Percentiles rank a stretch among this genome's conserved stretches.
Conservation (phyloP, 1,284 basidiomycete genomes). For the Sanghuangporus weigelae region DNA sequence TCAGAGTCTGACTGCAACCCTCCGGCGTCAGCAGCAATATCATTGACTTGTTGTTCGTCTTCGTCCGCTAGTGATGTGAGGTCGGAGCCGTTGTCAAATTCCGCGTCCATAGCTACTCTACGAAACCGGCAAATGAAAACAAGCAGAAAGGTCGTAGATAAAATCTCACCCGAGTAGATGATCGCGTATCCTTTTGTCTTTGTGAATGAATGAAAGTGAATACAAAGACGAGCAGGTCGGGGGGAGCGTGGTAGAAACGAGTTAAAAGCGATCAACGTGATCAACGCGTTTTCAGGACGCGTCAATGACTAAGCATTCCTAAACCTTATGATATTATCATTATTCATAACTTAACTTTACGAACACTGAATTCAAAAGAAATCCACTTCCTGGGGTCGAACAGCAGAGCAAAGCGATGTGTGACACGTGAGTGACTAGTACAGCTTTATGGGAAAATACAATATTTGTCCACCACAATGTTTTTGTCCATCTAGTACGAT, state of each 20-base stretch:
- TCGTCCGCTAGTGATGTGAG: constrained; percentile 5
- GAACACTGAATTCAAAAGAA: not conserved
- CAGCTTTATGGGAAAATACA: not conserved
- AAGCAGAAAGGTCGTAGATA: not conserved
- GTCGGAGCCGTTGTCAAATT: not conserved
- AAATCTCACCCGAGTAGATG: not conserved
- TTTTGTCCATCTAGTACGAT: not conserved
- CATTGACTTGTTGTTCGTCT: not conserved
- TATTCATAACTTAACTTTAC: not conserved
- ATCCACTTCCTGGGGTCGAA: not conserved
- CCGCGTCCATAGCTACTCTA: not conserved
- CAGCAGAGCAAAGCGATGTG: not conserved
- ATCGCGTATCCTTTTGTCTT: not conserved
- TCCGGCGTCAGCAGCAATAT: not conserved
- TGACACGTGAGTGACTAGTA: not conserved
- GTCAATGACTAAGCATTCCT: not conserved
- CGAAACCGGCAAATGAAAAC: not conserved
- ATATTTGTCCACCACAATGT: not conserved
- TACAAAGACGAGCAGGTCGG: not conserved
- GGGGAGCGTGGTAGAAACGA: not conserved
- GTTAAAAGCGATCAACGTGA: not conserved
- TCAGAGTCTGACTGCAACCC: not conserved
- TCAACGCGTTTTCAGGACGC: not conserved
- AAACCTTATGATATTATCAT: not conserved
- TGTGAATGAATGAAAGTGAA: no score